Base-by-base conservation (phyloP, 75 land plant species). In the Larix kaempferi region DNA sequence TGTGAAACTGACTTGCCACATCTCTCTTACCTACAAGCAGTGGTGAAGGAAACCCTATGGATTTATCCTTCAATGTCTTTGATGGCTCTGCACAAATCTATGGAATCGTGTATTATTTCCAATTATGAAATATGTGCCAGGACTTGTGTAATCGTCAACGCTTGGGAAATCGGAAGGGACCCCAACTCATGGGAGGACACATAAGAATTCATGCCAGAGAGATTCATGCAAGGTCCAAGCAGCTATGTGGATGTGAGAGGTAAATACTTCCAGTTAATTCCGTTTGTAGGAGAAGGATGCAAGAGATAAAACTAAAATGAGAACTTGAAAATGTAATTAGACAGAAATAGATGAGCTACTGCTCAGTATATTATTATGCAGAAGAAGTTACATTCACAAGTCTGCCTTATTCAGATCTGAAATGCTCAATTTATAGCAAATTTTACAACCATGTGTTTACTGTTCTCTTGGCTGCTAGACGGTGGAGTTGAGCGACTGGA, bases 41-140 rank as follows among this genome's bases (percentile, higher is more conserved):
- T 91, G 7, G 59, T 91, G 66, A 93, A 93, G 78, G 93, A 93
- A 78, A 81, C 82, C 56, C 82, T 93, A 77, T 83, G 94, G 2
- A 79, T 93, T 80, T 89, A 89, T 78, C 94, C 95, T 11, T 76
- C 94, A 3, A 84, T 82, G 23, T 89, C 95, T 0, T 80, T 93
- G 57, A 84, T 93, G 41, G 88, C 85, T 5, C 94, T 93, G 0
- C 86, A 89, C 17, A 66, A 78, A 35, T 85, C 91, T 7, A 13
- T 80, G 25, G 86, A 86, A 10, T 55, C 72, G 54, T 86, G 87
- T 75, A 85, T 79, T 17, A 69, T 91, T 77, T 74, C 74, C 59
- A 93, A 88, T 73, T 91, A 84, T 82, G 66, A 74, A 82, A 81
- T 93, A 35, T 89, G 91, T 19, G 82, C 83, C 59, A 59, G 67